phyloP scores from a whole-genome alignment of 257 asterid species.

The Capsicum chinense region DNA sequence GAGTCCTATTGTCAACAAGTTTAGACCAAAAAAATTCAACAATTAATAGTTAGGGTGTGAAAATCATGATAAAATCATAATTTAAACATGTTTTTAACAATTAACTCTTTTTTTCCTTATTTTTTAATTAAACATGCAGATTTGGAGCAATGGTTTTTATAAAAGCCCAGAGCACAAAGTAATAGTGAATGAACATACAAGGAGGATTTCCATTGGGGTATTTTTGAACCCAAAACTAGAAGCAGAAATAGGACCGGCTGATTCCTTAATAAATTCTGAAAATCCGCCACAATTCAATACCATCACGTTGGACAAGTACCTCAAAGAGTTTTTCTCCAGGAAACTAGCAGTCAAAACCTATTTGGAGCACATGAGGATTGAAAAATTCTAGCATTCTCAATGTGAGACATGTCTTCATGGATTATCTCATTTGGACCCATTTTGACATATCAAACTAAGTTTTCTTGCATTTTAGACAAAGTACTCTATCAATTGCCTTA shows the following conservation, averaged over 20 bases:
- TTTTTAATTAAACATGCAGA: conserved; percentile 37
- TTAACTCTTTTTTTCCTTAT: background rate
- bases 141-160: conserved; percentile 69
- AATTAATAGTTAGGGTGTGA: background rate
- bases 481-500: too few relatives aligned
- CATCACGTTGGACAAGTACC: background rate
- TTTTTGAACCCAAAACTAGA: conserved; percentile 59
- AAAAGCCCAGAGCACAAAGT: conserved; percentile 79
- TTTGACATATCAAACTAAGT: too few relatives aligned
- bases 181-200: conserved; percentile 59
- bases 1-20: background rate
- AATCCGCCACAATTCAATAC: background rate
- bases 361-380: conserved; percentile 18
- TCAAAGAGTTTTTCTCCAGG: conserved; percentile 1
- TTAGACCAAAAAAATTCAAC: background rate
- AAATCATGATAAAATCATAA: background rate
- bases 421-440: too few relatives aligned
- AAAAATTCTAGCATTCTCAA: background rate
- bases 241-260: conserved; percentile 7
- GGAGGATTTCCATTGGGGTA: conserved; percentile 66
- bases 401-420: too few relatives aligned
- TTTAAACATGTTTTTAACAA: background rate
- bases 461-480: too few relatives aligned
- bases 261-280: background rate
- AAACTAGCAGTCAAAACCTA: background rate